Evolutionary conservation across 306 rosid species (phyloP).

Genomic region (Mimosa bimucronata): DNA sequence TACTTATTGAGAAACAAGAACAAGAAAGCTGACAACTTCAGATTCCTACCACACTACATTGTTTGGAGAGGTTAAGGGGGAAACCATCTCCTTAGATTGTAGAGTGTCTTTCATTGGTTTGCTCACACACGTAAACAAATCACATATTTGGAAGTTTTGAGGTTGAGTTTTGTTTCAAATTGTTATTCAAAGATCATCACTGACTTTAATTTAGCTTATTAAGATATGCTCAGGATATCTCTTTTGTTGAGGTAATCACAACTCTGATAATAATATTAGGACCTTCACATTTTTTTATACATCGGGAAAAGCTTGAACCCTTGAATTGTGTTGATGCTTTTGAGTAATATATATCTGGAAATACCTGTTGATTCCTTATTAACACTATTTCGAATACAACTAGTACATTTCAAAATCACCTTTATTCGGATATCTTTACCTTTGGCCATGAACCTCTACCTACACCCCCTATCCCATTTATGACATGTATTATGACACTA

Average conservation of each 20-base stretch:
- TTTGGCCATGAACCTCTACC: not conserved
- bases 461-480: not conserved
- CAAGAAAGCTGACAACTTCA: constrained; percentile 24
- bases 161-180: not conserved
- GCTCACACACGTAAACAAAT: not conserved
- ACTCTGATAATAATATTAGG: not conserved
- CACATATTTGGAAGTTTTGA: constrained; percentile 2
- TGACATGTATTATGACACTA: not conserved
- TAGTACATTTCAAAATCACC: not conserved
- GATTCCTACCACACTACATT: constrained; percentile 9
- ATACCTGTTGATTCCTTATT: not conserved
- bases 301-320: not conserved
- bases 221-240: not conserved
- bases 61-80: not conserved
- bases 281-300: not conserved
- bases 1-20: constrained; percentile 33
- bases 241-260: not conserved
- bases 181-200: not conserved
- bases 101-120: not conserved
- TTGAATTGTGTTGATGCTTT: no score
- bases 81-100: not conserved
- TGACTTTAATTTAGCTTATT: not conserved
- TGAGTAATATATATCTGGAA: no score
- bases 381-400: not conserved
- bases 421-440: no score